These are phyloP conservation scores for Umbelopsis sp. DNA, from an alignment of 192 early-diverging fungal genomes.

Conservation along the genomic window DNA sequence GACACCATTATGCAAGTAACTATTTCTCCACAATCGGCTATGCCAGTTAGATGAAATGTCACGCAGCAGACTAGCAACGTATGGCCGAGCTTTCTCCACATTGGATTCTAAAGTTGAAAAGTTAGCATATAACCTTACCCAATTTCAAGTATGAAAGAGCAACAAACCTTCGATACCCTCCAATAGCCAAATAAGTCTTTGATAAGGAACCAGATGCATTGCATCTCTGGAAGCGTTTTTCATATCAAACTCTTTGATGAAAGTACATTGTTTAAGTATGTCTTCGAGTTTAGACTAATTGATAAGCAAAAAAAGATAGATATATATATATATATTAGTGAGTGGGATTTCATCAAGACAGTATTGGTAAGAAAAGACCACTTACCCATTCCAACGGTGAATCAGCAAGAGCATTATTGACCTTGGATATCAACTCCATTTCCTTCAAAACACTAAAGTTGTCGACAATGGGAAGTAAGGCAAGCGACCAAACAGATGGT, in stretches of 20 bases:
- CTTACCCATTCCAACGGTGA: constrained; percentile 19
- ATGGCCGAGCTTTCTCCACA: constrained; percentile 1
- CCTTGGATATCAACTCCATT: constrained; percentile 49
- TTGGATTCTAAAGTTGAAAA: not conserved
- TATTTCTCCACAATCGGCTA: constrained; percentile 51
- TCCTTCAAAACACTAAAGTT: constrained; percentile 48
- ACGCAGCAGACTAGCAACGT: constrained; percentile 48
- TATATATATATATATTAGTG: too few species aligned
- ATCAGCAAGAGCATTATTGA: constrained; percentile 26
- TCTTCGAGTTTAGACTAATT: not conserved
- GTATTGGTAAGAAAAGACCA: not conserved
- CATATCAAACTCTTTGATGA: constrained; percentile 23
- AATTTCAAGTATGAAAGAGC: not conserved
- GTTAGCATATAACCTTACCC: too few species aligned
- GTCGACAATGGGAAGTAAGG: constrained; percentile 36
- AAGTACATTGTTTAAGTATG: not conserved
- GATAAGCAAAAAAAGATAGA: not conserved
- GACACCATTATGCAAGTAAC: constrained; percentile 41
- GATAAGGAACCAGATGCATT: constrained; percentile 64
- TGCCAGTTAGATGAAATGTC: constrained; percentile 56
- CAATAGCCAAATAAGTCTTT: constrained; percentile 66
- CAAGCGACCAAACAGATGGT: constrained; percentile 22
- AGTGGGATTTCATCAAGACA: not conserved
- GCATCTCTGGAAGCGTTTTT: constrained; percentile 56
- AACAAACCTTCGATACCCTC: not conserved